A percentile compares a stretch with the other conserved stretches of the same genome.
Conservation (phyloP, 306 rosid species). For the cucumber (Cucumis sativus) region DNA sequence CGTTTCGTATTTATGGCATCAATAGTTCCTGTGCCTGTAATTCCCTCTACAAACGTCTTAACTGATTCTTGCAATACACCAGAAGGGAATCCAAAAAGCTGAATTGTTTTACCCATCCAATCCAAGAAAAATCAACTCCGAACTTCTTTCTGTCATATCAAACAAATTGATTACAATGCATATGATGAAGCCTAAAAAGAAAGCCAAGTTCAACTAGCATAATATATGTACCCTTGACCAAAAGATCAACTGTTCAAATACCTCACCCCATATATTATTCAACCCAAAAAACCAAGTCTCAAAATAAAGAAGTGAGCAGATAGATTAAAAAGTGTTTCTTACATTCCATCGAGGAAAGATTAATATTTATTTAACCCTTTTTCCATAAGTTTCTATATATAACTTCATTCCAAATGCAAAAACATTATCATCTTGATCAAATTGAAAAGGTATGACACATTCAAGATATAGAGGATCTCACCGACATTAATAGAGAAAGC, state of each 20-base stretch:
- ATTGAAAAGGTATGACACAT: background rate
- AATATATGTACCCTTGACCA: too few species aligned
- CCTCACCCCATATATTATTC: too few species aligned
- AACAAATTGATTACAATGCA: background rate
- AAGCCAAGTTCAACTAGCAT: background rate
- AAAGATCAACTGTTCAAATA: too few species aligned
- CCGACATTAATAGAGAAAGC: background rate
- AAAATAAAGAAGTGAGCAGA: background rate
- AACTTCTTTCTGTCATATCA: background rate
- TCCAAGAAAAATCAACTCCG: background rate
- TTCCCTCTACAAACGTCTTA: constrained; percentile 28
- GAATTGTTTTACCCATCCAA: constrained; percentile 55
- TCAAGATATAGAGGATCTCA: background rate
- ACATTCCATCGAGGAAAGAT: background rate
- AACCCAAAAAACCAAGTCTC: background rate
- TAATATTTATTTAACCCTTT: background rate
- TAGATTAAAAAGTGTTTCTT: background rate
- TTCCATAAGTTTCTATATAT: background rate
- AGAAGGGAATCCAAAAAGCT: constrained; percentile 50
- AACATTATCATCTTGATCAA: background rate
- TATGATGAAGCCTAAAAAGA: background rate
- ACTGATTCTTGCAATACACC: constrained; percentile 10
- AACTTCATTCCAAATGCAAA: background rate
- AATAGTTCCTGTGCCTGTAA: constrained; percentile 45
- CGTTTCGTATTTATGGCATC: constrained; percentile 38